Conservation (phyloP, 108 stramenopile species). For the Nitzschia sp. region DNA sequence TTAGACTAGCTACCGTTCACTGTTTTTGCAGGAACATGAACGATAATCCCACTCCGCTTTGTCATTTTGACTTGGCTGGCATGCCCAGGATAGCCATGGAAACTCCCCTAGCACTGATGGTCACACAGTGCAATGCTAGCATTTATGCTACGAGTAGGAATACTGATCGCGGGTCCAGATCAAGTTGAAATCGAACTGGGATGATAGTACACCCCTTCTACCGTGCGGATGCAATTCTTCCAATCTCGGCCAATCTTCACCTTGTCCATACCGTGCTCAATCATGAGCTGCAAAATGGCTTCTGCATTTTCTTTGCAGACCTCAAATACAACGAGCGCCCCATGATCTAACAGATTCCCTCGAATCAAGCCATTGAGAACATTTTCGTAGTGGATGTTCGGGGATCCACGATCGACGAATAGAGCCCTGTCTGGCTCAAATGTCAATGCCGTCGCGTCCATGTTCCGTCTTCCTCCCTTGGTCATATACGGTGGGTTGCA, state of each 20-base stretch:
- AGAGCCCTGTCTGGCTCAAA: slow-evolving; percentile 16
- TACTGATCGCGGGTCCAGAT: no score
- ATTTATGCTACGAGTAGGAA: no score
- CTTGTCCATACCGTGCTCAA: not conserved
- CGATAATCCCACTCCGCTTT: no score
- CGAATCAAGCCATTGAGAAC: slow-evolving; percentile 17
- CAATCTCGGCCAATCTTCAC: slow-evolving; percentile 3
- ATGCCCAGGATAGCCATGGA: no score
- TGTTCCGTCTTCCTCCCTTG: slow-evolving; percentile 4
- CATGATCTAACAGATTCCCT: not conserved
- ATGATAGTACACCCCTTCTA: slow-evolving; percentile 6
- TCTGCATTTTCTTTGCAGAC: slow-evolving; percentile 22
- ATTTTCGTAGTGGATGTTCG: slow-evolving; percentile 18
- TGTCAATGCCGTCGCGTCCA: slow-evolving; percentile 3
- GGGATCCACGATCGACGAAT: slow-evolving; percentile 6
- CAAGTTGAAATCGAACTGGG: no score
- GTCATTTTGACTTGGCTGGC: no score
- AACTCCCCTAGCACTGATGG: no score
- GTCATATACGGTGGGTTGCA: slow-evolving; percentile 29
- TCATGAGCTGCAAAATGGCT: slow-evolving; percentile 6
- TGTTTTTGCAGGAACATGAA: no score
- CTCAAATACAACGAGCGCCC: slow-evolving; percentile 20
- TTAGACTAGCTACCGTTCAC: no score
- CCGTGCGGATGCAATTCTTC: slow-evolving; percentile 20
- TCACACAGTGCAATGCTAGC: no score